Percentiles rank a stretch among this genome's conserved stretches.
phyloP scores from a whole-genome alignment of 1,284 basidiomycete species.

The Coniophora puteana region DNA sequence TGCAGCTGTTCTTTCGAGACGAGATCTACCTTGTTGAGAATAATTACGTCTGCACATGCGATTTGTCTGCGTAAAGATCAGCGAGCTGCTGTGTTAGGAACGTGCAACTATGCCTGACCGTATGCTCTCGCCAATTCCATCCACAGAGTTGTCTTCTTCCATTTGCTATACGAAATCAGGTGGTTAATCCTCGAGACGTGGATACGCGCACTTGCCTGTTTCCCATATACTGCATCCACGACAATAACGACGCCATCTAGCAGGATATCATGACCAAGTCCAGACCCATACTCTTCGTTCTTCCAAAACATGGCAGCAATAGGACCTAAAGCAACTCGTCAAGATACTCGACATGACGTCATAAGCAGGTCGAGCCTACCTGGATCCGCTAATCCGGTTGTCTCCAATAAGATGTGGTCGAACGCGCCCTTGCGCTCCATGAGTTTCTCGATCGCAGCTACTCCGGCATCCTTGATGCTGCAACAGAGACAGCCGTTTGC shows the following conservation, averaged over 20 bases:
- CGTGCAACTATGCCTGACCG: constrained; percentile 40
- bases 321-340: constrained; percentile 42
- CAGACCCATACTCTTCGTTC: constrained; percentile 81
- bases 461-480: constrained; percentile 88
- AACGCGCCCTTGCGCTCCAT: constrained; percentile 81
- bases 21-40: constrained; percentile 87
- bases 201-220: constrained; percentile 46
- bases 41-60: constrained; percentile 83
- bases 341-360: not conserved
- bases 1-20: constrained; percentile 39
- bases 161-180: constrained; percentile 61
- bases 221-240: constrained; percentile 84
- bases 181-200: constrained; percentile 2
- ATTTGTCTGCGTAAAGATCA: constrained; percentile 63
- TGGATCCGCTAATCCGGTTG: constrained; percentile 92
- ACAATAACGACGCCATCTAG: constrained; percentile 91
- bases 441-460: constrained; percentile 88
- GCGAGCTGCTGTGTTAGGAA: constrained; percentile 1
- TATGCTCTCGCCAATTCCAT: constrained; percentile 73
- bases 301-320: constrained; percentile 90
- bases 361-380: constrained; percentile 37
- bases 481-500: constrained; percentile 95
- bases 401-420: constrained; percentile 91
- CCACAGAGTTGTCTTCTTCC: constrained; percentile 64
- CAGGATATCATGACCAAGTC: constrained; percentile 66